Evolutionary conservation across 441 rosid species (phyloP).

Genomic region (Daphne laureola): DNA sequence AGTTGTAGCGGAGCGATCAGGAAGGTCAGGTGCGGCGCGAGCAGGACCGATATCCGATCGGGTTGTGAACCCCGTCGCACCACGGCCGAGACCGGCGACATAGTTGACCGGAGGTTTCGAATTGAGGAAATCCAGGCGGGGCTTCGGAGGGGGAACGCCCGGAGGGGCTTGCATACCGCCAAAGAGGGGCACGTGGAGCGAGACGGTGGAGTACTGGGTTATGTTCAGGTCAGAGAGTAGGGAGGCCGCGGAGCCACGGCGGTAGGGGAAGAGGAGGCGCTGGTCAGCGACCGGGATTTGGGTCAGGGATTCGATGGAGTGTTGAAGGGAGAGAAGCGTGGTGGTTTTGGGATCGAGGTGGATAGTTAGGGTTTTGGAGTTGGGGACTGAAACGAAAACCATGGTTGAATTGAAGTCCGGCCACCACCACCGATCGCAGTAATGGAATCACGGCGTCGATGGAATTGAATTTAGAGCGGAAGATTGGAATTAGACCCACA

Average conservation of each 20-base stretch:
- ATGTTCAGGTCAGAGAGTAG: constrained; percentile 45
- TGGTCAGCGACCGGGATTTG: constrained; percentile 37
- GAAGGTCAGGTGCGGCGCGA: constrained; percentile 86
- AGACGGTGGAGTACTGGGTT: constrained; percentile 41
- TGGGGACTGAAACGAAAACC: constrained; percentile 58
- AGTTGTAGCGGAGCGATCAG: constrained; percentile 59
- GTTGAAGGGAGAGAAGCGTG: constrained; percentile 45
- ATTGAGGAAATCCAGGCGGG: constrained; percentile 78
- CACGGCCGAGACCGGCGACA: constrained; percentile 93
- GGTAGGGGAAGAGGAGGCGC: constrained; percentile 27
- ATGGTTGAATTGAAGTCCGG: constrained; percentile 15
- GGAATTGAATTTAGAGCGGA: too few species aligned
- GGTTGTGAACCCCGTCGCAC: constrained; percentile 93
- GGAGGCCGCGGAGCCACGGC: constrained; percentile 15
- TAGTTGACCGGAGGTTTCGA: constrained; percentile 82
- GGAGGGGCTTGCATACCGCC: constrained; percentile 51
- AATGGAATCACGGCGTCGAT: too few species aligned
- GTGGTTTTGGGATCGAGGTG: constrained; percentile 44
- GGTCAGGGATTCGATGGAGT: constrained; percentile 26
- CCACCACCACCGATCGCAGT: too few species aligned
- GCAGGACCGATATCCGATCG: constrained; percentile 94
- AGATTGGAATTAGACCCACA: too few species aligned
- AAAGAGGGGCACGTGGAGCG: constrained; percentile 49
- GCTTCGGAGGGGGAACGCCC: constrained; percentile 34
- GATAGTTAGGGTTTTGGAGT: constrained; percentile 37